Conservation (phyloP, 2,329 filamentous ascomycete genomes). For the Plenodomus lindquistii region DNA sequence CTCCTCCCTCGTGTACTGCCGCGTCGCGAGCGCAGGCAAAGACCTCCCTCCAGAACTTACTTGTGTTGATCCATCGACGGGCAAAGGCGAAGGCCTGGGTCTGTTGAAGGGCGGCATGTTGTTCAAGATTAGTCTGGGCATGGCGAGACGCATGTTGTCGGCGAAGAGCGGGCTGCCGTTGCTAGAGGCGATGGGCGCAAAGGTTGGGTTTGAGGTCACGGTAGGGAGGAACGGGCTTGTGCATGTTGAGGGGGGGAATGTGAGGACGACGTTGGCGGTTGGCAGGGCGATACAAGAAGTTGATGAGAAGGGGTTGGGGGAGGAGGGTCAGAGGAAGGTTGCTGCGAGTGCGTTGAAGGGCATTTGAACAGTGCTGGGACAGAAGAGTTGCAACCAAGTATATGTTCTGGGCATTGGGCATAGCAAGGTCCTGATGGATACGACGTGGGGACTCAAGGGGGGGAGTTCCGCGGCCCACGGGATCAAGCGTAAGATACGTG, state of each 20-base stretch:
- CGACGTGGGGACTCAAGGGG: too few species aligned
- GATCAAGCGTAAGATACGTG: too few species aligned
- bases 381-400: too few species aligned
- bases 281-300: slow-evolving; percentile 77
- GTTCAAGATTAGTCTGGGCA: slow-evolving; percentile 76
- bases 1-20: slow-evolving; percentile 85
- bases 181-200: slow-evolving; percentile 79
- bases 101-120: slow-evolving; percentile 84
- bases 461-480: too few species aligned
- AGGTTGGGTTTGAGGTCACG: slow-evolving; percentile 88
- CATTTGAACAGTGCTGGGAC: too few species aligned
- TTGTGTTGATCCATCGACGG: slow-evolving; percentile 83
- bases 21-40: slow-evolving; percentile 67
- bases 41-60: slow-evolving; percentile 84
- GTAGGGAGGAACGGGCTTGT: slow-evolving; percentile 90
- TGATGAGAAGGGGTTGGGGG: slow-evolving; percentile 68
- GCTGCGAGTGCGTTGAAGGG: slow-evolving; percentile 69
- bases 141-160: slow-evolving; percentile 76
- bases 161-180: slow-evolving; percentile 68
- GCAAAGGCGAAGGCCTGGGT: slow-evolving; percentile 85
- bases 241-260: slow-evolving; percentile 82
- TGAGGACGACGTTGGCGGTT: slow-evolving; percentile 74
- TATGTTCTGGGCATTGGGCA: too few species aligned
- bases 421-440: too few species aligned
- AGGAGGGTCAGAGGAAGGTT: slow-evolving; percentile 71